Evolutionary conservation across 805 yeast genomes (phyloP), one percentile per base, ranked within the genome.

Genomic region (Ogataea salicorniae): DNA sequence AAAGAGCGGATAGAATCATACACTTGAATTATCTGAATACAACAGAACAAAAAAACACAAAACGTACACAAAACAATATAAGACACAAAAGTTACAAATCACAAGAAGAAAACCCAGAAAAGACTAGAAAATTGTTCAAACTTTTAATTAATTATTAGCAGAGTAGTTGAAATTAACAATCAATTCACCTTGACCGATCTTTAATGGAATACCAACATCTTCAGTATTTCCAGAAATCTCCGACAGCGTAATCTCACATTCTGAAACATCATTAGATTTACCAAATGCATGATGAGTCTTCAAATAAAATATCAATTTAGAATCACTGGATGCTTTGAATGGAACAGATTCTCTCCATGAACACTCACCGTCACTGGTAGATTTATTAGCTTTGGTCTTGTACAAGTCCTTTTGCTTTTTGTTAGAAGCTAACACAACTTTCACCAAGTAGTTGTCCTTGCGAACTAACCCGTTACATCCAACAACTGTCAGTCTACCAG

Each of bases 211-310:
- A 0, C 61, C 55, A 23, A 79, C 48, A 39, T 75, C 74, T 18
- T 75, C 76, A 18, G 67, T 63, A 33, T 65, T 70, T 52, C 78
- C 79, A 40, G 70, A 55, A n/a, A 68, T 74, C 16, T 83, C 83
- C 37, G 67, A 59, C 52, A 87, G 67, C 13, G 68, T 65, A 31
- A 88, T 57, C 36, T 77, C 71, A 8, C 80, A 81, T 41, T 72
- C 72, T 13, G 85, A 95, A 37, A 89, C 46, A 47, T 79, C 86
- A 26, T 71, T 69, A 55, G 79, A 83, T 59, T 84, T 82, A 36
- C 95, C 90, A 56, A 91, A 75, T 2, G 80, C 76, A 62, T 87
- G 94, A 59, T 79, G 85, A 34, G 82, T 80, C 38, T 79, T 72
- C 26, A 87, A 78, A 37, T 74, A 72, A 58, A 92, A 78, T 3